Percentiles rank a stretch among this genome's conserved stretches.
phyloP scores from a whole-genome alignment of 352 stramenopile genomes.

The Thalassiosira tumida region DNA sequence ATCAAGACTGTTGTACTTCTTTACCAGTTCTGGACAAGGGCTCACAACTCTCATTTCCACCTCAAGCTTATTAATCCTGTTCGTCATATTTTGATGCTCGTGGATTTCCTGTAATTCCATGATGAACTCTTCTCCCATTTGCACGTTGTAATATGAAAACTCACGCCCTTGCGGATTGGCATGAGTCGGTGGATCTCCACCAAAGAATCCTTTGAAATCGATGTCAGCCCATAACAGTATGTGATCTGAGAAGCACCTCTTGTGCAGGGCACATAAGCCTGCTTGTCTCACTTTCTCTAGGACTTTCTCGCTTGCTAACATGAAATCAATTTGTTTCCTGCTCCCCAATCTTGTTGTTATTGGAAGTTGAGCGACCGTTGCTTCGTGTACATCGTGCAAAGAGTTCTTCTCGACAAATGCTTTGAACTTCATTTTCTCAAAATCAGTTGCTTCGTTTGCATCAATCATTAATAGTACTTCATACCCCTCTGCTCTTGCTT shows the following conservation, averaged over 20 bases:
- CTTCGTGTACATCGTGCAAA: conserved; percentile 26
- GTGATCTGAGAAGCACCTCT: conserved; percentile 24
- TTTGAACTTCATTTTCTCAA: not conserved
- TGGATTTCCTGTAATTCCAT: not conserved
- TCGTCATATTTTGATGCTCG: not conserved
- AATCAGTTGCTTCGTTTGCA: conserved; percentile 27
- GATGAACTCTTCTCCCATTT: conserved; percentile 17
- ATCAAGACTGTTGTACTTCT: not conserved
- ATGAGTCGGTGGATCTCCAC: not conserved
- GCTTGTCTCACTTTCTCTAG: not conserved
- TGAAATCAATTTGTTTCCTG: not conserved
- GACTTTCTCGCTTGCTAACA: not conserved
- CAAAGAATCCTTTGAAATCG: conserved; percentile 26
- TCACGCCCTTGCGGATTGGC: not conserved
- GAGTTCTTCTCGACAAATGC: conserved; percentile 13
- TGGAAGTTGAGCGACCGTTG: not conserved
- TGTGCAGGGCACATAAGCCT: not conserved
- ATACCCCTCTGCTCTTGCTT: not conserved
- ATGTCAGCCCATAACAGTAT: conserved; percentile 40
- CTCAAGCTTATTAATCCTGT: not conserved
- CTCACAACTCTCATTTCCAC: not conserved
- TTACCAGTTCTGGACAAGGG: not conserved
- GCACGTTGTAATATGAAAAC: not conserved
- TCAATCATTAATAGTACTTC: conserved; percentile 27
- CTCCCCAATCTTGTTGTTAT: not conserved